phyloP scores from a whole-genome alignment of 768 basidiomycete genomes.

The Psilocybe sp. region DNA sequence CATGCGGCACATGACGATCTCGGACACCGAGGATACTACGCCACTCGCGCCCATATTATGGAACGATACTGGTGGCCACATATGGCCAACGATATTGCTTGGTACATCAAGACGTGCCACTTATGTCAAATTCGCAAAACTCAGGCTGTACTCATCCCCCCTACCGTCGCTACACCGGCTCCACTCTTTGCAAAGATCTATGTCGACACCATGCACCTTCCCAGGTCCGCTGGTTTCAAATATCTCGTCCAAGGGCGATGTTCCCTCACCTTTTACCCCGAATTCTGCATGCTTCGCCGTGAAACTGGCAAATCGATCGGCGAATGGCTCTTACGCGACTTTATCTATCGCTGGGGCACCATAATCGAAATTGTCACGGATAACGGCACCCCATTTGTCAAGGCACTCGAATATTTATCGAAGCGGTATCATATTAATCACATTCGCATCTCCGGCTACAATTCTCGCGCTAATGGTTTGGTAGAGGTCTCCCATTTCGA shows the following conservation, averaged over 20 bases:
- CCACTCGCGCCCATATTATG: conserved; percentile 13
- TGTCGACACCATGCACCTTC: conserved; percentile 40
- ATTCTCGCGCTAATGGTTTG: too few relatives aligned
- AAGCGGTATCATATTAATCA: conserved; percentile 21
- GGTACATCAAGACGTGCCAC: conserved; percentile 31
- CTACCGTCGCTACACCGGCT: conserved; percentile 19
- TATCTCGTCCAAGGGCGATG: conserved; percentile 35
- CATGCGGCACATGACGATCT: conserved; percentile 19
- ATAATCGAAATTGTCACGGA: conserved; percentile 36
- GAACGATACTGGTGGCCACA: conserved; percentile 31
- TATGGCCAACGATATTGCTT: conserved; percentile 18
- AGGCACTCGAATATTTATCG: too few relatives aligned
- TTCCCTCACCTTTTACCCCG: conserved; percentile 3
- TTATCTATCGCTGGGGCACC: conserved; percentile 20
- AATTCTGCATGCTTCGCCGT: not conserved
- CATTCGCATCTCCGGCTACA: too few relatives aligned
- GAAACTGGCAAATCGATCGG: not conserved
- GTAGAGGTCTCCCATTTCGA: too few relatives aligned
- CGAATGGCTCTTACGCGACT: not conserved
- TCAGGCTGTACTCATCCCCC: conserved; percentile 21
- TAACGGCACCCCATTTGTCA: too few relatives aligned
- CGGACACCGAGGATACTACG: conserved; percentile 24
- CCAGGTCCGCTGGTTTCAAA: conserved; percentile 23
- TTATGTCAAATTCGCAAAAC: conserved; percentile 28
- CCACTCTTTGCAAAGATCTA: conserved; percentile 32